Conservation (phyloP, 305 asterid genomes). For the Fraxinus sp. region DNA sequence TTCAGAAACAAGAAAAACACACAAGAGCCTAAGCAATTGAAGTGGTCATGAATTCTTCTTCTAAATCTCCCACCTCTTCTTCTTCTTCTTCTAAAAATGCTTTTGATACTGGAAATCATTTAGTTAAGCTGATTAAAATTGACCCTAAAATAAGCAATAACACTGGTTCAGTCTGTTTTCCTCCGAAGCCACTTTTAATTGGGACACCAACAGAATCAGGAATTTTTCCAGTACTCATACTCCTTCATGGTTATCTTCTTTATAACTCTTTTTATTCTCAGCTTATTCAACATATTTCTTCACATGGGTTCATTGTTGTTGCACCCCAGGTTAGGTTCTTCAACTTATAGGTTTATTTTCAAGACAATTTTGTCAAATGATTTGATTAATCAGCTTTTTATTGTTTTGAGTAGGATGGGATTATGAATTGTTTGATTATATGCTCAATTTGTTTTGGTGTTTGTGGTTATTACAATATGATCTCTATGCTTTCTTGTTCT, state of each 20-base stretch:
- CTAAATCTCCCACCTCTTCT: slow-evolving; percentile 10
- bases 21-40: not conserved
- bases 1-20: not conserved
- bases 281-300: slow-evolving; percentile 54
- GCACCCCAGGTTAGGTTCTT: slow-evolving; percentile 70
- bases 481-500: not conserved
- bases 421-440: not conserved
- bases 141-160: slow-evolving; percentile 30
- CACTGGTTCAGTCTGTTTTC: slow-evolving; percentile 20
- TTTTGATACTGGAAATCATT: slow-evolving; percentile 47
- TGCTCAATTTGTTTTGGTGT: not conserved
- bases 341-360: not conserved
- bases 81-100: slow-evolving; percentile 25
- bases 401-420: not conserved
- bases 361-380: not conserved
- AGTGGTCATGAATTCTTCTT: slow-evolving; percentile 30
- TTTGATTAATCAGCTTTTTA: not conserved
- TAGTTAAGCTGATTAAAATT: slow-evolving; percentile 32
- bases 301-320: slow-evolving; percentile 79
- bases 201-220: slow-evolving; percentile 59
- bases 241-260: slow-evolving; percentile 86
- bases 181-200: slow-evolving; percentile 67
- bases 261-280: slow-evolving; percentile 77
- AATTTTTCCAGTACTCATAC: slow-evolving; percentile 53
- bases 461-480: not conserved